These are phyloP conservation scores for Primulina eburnea DNA, from an alignment of 257 asterid species.

Conservation along the genomic window DNA sequence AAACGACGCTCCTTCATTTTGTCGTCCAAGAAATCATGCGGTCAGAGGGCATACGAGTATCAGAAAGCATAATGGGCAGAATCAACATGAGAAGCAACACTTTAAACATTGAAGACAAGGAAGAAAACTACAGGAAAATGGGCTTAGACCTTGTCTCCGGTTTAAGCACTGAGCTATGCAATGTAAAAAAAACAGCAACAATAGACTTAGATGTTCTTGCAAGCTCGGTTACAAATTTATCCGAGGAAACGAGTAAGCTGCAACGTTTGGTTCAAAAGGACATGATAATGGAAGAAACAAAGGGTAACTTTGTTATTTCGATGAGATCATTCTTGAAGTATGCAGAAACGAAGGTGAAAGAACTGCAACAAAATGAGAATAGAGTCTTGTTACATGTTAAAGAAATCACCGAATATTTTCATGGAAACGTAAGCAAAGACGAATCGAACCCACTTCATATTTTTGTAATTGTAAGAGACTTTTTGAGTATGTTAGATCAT, in stretches of 20 bases:
- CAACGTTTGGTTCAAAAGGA: slow-evolving; percentile 38
- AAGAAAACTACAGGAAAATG: slow-evolving; percentile 70
- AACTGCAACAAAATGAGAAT: slow-evolving; percentile 67
- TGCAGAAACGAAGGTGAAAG: slow-evolving; percentile 59
- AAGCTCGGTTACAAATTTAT: slow-evolving; percentile 61
- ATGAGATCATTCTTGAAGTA: slow-evolving; percentile 57
- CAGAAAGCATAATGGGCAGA: slow-evolving; percentile 94
- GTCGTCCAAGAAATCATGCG: slow-evolving; percentile 86
- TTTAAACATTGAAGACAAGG: slow-evolving; percentile 47
- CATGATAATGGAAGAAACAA: slow-evolving; percentile 42
- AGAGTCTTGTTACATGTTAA: slow-evolving; percentile 59
- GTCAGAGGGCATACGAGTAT: slow-evolving; percentile 78
- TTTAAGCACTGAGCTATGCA: slow-evolving; percentile 70
- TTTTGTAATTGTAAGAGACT: slow-evolving; percentile 90
- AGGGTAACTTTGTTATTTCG: slow-evolving; percentile 52
- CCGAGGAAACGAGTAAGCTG: slow-evolving; percentile 46
- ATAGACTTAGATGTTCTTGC: slow-evolving; percentile 83
- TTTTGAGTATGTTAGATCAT: slow-evolving; percentile 73
- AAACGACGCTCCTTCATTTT: slow-evolving; percentile 89
- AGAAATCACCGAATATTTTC: slow-evolving; percentile 87
- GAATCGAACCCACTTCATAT: slow-evolving; percentile 75
- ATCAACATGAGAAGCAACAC: slow-evolving; percentile 49
- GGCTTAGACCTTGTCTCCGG: slow-evolving; percentile 88
- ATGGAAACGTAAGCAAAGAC: slow-evolving; percentile 84
- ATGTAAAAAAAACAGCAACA: slow-evolving; percentile 88